Evolutionary conservation across 148 eudicot species (phyloP).

Genomic region (Vaccinium myrtillus): DNA sequence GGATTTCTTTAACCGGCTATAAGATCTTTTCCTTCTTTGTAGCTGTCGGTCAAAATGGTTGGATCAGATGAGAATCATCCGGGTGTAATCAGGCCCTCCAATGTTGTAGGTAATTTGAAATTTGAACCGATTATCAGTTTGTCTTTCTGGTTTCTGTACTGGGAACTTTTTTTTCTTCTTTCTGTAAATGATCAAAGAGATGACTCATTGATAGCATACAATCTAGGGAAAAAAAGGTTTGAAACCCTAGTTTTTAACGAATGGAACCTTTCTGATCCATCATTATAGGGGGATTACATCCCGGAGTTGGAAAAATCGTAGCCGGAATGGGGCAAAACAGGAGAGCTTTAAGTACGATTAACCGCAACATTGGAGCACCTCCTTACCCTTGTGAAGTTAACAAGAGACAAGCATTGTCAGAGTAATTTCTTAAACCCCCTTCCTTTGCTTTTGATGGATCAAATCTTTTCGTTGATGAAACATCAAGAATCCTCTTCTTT

Average conservation of each 20-base stretch:
- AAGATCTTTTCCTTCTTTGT: neutral
- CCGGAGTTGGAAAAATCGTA: constrained; percentile 45
- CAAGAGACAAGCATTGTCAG: constrained; percentile 45
- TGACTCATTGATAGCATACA: neutral
- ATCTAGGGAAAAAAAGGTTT: neutral
- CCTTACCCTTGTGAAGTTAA: constrained; percentile 38
- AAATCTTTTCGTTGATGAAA: neutral
- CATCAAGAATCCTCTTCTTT: neutral
- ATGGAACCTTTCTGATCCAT: constrained; percentile 10
- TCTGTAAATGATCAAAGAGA: no score
- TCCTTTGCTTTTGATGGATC: neutral
- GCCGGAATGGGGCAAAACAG: constrained; percentile 53
- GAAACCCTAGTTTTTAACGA: constrained; percentile 27
- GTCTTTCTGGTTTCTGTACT: neutral
- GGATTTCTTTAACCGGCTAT: constrained; percentile 1
- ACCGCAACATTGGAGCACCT: constrained; percentile 52
- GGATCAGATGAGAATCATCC: constrained; percentile 71
- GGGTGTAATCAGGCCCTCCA: constrained; percentile 38
- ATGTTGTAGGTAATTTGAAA: constrained; percentile 49
- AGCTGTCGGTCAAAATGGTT: constrained; percentile 41
- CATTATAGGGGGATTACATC: constrained; percentile 35
- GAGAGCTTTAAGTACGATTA: constrained; percentile 61
- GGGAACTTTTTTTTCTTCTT: neutral
- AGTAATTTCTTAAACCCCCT: constrained; percentile 42
- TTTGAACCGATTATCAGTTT: constrained; percentile 11